A percentile compares a stretch with the other conserved stretches of the same genome.
These are phyloP conservation scores for Acorus calamus DNA, from an alignment of 106 monocot species.

Conservation along the genomic window DNA sequence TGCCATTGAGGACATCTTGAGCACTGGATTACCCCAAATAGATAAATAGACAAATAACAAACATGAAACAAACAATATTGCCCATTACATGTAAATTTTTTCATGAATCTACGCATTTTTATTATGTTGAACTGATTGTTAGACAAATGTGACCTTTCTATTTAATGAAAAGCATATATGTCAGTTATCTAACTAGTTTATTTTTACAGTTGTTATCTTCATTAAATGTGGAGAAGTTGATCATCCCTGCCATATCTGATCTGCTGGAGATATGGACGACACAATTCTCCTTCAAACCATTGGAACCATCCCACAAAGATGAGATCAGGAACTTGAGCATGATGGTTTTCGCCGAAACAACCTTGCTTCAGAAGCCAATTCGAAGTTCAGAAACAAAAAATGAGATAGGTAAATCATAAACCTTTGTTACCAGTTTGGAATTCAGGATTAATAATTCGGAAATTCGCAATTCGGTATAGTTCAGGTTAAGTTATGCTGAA, in stretches of 20 bases:
- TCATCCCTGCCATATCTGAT: conserved; percentile 59
- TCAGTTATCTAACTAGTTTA: too few relatives aligned
- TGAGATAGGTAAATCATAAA: conserved; percentile 8
- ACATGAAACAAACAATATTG: too few relatives aligned
- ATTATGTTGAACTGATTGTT: too few relatives aligned
- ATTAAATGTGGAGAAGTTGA: conserved; percentile 35
- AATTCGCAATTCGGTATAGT: too few relatives aligned
- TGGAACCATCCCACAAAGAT: conserved; percentile 27
- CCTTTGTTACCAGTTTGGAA: neutral
- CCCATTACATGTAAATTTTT: too few relatives aligned
- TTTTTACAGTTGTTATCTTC: conserved; percentile 34
- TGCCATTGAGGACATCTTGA: too few relatives aligned
- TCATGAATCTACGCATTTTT: too few relatives aligned
- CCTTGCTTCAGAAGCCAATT: conserved; percentile 49
- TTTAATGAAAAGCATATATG: too few relatives aligned
- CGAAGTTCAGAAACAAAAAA: neutral
- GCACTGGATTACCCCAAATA: too few relatives aligned
- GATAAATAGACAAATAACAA: too few relatives aligned
- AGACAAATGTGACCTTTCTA: too few relatives aligned
- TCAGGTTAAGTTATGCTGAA: too few relatives aligned
- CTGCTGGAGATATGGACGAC: conserved; percentile 50
- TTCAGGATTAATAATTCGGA: neutral
- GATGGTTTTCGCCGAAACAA: conserved; percentile 42
- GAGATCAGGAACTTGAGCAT: conserved; percentile 52
- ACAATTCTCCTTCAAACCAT: conserved; percentile 46